A percentile compares a stretch with the other conserved stretches of the same genome.
Conservation (phyloP, 2,329 filamentous ascomycete genomes). For the Sclerotinia nivalis region DNA sequence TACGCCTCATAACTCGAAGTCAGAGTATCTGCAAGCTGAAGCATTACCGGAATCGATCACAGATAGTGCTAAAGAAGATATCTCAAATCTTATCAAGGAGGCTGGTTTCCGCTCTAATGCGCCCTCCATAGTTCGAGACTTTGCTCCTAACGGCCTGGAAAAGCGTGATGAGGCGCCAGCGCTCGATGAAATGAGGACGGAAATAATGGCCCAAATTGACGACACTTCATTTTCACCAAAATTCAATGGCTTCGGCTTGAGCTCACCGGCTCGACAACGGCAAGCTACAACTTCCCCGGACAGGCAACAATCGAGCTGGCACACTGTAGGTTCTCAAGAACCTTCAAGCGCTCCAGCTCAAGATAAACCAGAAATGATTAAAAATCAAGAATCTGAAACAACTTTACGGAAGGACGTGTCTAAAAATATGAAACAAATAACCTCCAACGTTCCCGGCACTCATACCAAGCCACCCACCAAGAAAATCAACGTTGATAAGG, state of each 20-base stretch:
- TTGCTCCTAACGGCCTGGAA: slow-evolving; percentile 35
- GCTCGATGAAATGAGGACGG: slow-evolving; percentile 32
- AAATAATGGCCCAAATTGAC: slow-evolving; percentile 31
- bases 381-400: background rate
- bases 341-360: slow-evolving; percentile 12
- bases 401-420: background rate
- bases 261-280: slow-evolving; percentile 22
- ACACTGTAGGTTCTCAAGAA: slow-evolving; percentile 28
- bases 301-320: slow-evolving; percentile 34
- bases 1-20: background rate
- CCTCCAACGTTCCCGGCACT: background rate
- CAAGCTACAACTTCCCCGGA: slow-evolving; percentile 17
- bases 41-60: slow-evolving; percentile 31
- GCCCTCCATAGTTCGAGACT: slow-evolving; percentile 42
- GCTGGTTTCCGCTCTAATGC: slow-evolving; percentile 51
- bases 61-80: slow-evolving; percentile 42
- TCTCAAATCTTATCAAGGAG: slow-evolving; percentile 49
- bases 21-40: slow-evolving; percentile 33
- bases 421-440: background rate
- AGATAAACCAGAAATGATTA: background rate
- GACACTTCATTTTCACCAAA: slow-evolving; percentile 36
- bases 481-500: slow-evolving; percentile 24
- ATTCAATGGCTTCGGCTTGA: slow-evolving; percentile 41
- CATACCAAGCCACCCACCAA: background rate
- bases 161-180: slow-evolving; percentile 33